Conservation (phyloP, 1,139 yeast genomes). For the Hyphopichia khmerensis region DNA sequence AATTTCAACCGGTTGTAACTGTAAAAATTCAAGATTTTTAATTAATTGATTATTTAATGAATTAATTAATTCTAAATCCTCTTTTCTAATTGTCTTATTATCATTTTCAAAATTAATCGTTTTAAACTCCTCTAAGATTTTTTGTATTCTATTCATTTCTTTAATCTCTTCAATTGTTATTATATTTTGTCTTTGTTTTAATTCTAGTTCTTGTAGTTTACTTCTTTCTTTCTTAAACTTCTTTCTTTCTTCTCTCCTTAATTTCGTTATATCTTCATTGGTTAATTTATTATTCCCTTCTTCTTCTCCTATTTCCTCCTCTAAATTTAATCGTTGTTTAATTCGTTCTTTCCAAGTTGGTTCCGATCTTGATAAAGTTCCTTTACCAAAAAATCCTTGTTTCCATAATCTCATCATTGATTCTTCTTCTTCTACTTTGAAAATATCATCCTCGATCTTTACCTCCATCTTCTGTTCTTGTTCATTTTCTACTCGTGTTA, state of each 20-base stretch:
- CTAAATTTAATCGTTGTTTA: slow-evolving; percentile 41
- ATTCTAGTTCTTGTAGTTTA: slow-evolving; percentile 35
- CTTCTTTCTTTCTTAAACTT: slow-evolving; percentile 63
- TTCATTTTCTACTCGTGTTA: slow-evolving; percentile 26
- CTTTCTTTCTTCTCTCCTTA: slow-evolving; percentile 70
- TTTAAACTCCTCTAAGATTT: slow-evolving; percentile 21
- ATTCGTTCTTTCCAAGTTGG: slow-evolving; percentile 85
- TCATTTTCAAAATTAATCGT: slow-evolving; percentile 10
- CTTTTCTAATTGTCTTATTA: slow-evolving; percentile 17
- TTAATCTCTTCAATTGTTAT: slow-evolving; percentile 24
- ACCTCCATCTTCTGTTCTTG: slow-evolving; percentile 1
- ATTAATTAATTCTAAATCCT: slow-evolving; percentile 40
- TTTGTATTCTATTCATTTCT: slow-evolving; percentile 27
- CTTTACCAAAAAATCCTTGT: slow-evolving; percentile 93
- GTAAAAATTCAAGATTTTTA: slow-evolving; percentile 56
- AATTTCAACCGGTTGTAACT: slow-evolving; percentile 74
- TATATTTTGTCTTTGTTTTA: slow-evolving; percentile 23
- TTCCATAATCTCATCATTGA: slow-evolving; percentile 71
- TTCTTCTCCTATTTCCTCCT: slow-evolving; percentile 33
- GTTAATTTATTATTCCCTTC: slow-evolving; percentile 24
- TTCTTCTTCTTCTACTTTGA: slow-evolving; percentile 42
- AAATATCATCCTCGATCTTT: slow-evolving; percentile 34
- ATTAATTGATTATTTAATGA: slow-evolving; percentile 21
- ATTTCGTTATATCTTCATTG: slow-evolving; percentile 74
- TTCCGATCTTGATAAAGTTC: slow-evolving; percentile 82